phyloP scores from a whole-genome alignment of 805 yeast genomes.

The Blastobotrys mokoenaii region DNA sequence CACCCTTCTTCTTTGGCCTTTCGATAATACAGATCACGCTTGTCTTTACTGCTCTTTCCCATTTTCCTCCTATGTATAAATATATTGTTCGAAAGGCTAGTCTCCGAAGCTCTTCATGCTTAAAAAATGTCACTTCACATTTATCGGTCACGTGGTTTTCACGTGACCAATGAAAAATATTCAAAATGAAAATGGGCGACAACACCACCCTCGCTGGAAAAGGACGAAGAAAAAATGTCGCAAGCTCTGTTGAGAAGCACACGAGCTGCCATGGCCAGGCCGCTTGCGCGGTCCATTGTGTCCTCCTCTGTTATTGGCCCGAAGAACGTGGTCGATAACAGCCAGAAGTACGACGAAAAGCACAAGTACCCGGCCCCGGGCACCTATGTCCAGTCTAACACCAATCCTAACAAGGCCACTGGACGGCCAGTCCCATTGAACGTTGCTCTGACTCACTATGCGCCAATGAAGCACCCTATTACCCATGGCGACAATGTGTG shows the following conservation, averaged over 20 bases:
- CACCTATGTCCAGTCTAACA: constrained; percentile 14
- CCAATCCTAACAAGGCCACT: constrained; percentile 20
- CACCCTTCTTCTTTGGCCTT: constrained; percentile 97
- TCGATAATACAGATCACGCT: constrained; percentile 76
- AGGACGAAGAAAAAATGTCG: too few species aligned
- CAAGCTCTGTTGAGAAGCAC: too few species aligned
- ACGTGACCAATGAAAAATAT: too few species aligned
- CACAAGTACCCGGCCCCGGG: constrained; percentile 18
- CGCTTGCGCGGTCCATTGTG: neutral
- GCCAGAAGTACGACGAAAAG: constrained; percentile 5
- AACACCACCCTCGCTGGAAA: neutral
- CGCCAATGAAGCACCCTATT: constrained; percentile 62
- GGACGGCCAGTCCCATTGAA: constrained; percentile 69
- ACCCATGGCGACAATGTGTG: constrained; percentile 68
- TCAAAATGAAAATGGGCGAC: neutral
- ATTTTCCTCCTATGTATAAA: constrained; percentile 33
- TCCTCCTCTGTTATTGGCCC: neutral
- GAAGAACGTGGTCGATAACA: neutral
- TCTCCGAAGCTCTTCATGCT: neutral
- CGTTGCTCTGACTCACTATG: constrained; percentile 71
- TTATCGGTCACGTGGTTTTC: neutral
- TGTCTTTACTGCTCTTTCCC: constrained; percentile 95
- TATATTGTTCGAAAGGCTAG: neutral
- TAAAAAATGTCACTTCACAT: neutral
- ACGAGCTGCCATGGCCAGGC: too few species aligned